phyloP scores from a whole-genome alignment of 2,329 filamentous ascomycete species.

The Fusarium sp. region DNA sequence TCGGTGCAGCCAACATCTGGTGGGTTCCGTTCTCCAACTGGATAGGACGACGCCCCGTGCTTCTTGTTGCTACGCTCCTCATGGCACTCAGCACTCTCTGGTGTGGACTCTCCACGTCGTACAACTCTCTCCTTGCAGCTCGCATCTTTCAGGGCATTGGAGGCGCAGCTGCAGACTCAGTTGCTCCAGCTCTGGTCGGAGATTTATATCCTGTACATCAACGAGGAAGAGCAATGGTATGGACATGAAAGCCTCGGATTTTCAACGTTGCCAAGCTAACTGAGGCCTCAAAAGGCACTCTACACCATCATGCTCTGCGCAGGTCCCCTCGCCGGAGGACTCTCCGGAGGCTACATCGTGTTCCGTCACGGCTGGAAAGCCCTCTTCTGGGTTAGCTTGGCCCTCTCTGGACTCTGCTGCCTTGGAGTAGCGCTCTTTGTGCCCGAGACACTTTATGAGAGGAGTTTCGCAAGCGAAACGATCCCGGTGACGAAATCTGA shows the following conservation, averaged over 20 bases:
- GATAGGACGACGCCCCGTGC: constrained; percentile 47
- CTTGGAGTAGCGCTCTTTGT: constrained; percentile 47
- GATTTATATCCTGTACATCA: constrained; percentile 53
- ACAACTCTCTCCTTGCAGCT: constrained; percentile 43
- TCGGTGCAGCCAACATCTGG: constrained; percentile 50
- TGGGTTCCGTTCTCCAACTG: constrained; percentile 54
- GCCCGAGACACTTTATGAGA: constrained; percentile 50
- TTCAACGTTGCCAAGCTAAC: no score
- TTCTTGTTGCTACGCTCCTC: constrained; percentile 47
- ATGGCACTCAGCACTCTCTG: constrained; percentile 44
- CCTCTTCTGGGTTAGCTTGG: constrained; percentile 49
- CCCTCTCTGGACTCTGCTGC: constrained; percentile 42
- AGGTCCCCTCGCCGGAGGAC: constrained; percentile 50
- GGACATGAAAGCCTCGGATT: no score
- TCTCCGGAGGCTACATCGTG: constrained; percentile 52
- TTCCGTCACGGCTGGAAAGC: constrained; percentile 47
- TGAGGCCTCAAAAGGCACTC: constrained; percentile 32
- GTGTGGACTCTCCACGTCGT: constrained; percentile 41
- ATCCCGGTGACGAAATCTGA: background rate
- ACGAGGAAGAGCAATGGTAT: constrained; percentile 49
- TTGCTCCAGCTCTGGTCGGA: constrained; percentile 49
- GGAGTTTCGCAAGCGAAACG: constrained; percentile 10
- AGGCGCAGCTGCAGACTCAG: constrained; percentile 49
- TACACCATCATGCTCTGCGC: constrained; percentile 49
- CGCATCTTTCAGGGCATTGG: constrained; percentile 50